Percentiles rank a stretch among this genome's conserved stretches.
Conservation (phyloP, 73 alveolate genomes). For the Paramecium caudatum region DNA sequence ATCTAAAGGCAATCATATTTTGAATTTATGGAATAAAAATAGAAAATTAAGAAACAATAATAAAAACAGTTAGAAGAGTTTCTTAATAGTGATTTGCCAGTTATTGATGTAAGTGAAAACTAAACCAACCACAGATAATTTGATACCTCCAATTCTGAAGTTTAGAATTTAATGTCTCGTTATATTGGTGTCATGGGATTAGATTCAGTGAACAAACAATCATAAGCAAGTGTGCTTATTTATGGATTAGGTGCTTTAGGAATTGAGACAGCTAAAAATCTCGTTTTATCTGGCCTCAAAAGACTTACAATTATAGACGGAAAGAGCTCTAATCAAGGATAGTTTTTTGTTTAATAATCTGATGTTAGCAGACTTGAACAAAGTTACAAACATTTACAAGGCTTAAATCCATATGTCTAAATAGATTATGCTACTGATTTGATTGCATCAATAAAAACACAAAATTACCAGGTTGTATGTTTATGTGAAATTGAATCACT, state of each 20-base stretch:
- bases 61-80: neutral
- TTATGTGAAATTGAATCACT: conserved; percentile 86
- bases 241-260: conserved; percentile 95
- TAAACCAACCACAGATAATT: conserved; percentile 79
- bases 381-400: conserved; percentile 83
- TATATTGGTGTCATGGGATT: conserved; percentile 98
- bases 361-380: conserved; percentile 86
- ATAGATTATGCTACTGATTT: conserved; percentile 77
- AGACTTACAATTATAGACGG: conserved; percentile 90
- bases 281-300: conserved; percentile 94
- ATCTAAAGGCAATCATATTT: neutral
- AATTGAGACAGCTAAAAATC: conserved; percentile 95
- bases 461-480: conserved; percentile 82
- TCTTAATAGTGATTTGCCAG: neutral
- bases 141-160: conserved; percentile 89
- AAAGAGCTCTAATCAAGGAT: conserved; percentile 77
- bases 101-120: conserved; percentile 72
- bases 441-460: conserved; percentile 67
- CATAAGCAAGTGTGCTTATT: conserved; percentile 88
- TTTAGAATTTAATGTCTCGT: conserved; percentile 95
- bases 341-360: conserved; percentile 93
- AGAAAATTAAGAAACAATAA: neutral
- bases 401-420: conserved; percentile 94
- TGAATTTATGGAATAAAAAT: neutral
- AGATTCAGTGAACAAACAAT: conserved; percentile 96